Percentiles rank a stretch among this genome's conserved stretches.
phyloP scores from a whole-genome alignment of 2,329 filamentous ascomycete genomes.

The Diaporthe sp. region DNA sequence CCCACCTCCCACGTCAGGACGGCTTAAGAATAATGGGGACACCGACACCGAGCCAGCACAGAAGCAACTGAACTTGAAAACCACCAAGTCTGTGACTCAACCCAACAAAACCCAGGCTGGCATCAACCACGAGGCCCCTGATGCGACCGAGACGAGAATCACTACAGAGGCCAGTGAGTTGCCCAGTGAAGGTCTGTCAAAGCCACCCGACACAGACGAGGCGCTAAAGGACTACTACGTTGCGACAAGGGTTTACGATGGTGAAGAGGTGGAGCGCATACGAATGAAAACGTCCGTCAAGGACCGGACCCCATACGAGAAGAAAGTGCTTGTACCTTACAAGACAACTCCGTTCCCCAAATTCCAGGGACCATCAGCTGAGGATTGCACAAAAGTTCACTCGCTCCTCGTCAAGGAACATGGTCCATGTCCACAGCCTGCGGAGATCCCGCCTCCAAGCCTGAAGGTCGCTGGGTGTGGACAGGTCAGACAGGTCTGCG shows the following conservation, averaged over 20 bases:
- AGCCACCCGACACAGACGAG: not conserved
- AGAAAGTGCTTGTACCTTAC: slow-evolving; percentile 34
- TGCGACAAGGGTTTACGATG: not conserved
- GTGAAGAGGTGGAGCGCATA: slow-evolving; percentile 19
- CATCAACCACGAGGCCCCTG: not conserved
- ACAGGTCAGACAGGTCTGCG: slow-evolving; percentile 68
- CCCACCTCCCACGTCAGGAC: not conserved
- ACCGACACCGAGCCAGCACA: not conserved
- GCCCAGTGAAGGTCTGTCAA: not conserved
- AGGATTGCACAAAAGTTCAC: slow-evolving; percentile 79
- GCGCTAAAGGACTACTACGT: not conserved
- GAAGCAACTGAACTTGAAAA: slow-evolving; percentile 5
- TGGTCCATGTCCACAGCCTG: slow-evolving; percentile 74
- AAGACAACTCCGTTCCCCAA: slow-evolving; percentile 74
- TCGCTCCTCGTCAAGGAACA: slow-evolving; percentile 75
- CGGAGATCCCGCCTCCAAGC: slow-evolving; percentile 78
- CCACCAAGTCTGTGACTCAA: slow-evolving; percentile 12
- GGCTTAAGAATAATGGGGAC: not conserved
- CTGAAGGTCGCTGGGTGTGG: slow-evolving; percentile 78
- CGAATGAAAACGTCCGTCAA: slow-evolving; percentile 21
- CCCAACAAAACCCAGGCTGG: not conserved
- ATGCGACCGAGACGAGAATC: not conserved
- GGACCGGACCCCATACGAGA: slow-evolving; percentile 35
- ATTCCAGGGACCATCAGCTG: slow-evolving; percentile 73
- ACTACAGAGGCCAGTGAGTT: not conserved